Conservation (phyloP, 768 basidiomycete species). For the Suillus subalutaceus region DNA sequence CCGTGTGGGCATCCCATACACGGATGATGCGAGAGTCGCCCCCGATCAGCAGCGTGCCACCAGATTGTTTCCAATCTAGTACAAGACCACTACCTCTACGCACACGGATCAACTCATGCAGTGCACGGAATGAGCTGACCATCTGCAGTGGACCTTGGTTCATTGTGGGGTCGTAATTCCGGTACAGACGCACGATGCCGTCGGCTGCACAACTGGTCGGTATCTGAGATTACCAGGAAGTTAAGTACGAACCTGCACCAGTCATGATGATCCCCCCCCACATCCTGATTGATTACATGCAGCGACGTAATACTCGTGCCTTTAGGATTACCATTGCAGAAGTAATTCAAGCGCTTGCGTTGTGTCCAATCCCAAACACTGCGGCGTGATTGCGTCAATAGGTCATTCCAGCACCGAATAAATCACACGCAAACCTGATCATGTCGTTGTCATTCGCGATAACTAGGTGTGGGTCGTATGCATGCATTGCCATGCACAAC, state of each 20-base stretch:
- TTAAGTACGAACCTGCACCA: constrained; percentile 67
- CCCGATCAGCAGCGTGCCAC: constrained; percentile 84
- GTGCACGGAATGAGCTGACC: constrained; percentile 90
- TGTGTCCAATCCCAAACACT: constrained; percentile 97
- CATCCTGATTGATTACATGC: constrained; percentile 94
- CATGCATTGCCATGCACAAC: constrained; percentile 84
- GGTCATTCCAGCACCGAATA: background rate
- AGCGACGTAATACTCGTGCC: constrained; percentile 86
- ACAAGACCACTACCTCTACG: constrained; percentile 84
- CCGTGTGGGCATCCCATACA: constrained; percentile 95
- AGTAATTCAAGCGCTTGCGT: constrained; percentile 74
- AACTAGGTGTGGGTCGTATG: constrained; percentile 88
- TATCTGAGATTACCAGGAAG: background rate
- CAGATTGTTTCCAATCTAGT: constrained; percentile 90
- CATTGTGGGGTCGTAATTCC: constrained; percentile 82
- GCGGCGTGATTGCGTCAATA: constrained; percentile 8
- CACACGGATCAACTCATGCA: constrained; percentile 75
- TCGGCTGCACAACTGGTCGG: constrained; percentile 61
- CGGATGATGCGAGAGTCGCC: constrained; percentile 90
- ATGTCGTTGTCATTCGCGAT: constrained; percentile 85
- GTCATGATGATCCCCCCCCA: constrained; percentile 89
- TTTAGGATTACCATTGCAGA: constrained; percentile 85
- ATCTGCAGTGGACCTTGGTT: constrained; percentile 81
- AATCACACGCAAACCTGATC: constrained; percentile 61
- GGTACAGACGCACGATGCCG: constrained; percentile 87